phyloP scores from a whole-genome alignment of 495 filamentous ascomycete genomes.

The Corynascus novoguineensis region DNA sequence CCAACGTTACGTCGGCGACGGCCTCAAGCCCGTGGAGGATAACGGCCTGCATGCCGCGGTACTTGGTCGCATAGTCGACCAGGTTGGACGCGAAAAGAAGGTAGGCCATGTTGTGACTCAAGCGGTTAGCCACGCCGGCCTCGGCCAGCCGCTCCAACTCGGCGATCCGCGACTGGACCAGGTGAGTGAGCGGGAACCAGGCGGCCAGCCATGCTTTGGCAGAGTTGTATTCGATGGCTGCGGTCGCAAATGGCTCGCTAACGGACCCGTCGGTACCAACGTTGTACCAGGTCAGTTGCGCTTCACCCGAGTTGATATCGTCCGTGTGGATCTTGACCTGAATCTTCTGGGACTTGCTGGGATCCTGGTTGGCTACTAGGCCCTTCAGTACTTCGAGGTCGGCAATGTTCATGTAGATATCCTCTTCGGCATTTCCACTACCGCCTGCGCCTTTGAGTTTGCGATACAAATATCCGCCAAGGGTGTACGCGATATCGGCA shows the following conservation, averaged over 20 bases:
- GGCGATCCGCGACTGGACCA: conserved; percentile 50
- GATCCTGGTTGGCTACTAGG: conserved; percentile 44
- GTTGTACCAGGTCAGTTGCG: conserved; percentile 28
- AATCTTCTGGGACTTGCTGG: conserved; percentile 31
- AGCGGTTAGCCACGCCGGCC: conserved; percentile 29
- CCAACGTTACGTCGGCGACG: conserved; percentile 42
- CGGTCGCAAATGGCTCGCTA: conserved; percentile 38
- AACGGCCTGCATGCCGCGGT: conserved; percentile 69
- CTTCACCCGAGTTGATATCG: conserved; percentile 23
- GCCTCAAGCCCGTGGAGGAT: conserved; percentile 72
- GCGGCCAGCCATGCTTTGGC: conserved; percentile 44
- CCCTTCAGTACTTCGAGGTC: conserved; percentile 61
- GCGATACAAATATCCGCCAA: conserved; percentile 61
- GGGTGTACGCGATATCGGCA: conserved; percentile 70
- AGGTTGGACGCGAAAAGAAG: conserved; percentile 61
- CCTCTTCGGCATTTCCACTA: no score
- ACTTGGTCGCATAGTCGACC: conserved; percentile 63
- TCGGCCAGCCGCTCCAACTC: conserved; percentile 50
- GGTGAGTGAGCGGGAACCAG: conserved; percentile 50
- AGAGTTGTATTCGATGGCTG: conserved; percentile 44
- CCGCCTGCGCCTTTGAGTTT: no score
- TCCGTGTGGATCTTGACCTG: conserved; percentile 24
- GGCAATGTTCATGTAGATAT: conserved; percentile 44
- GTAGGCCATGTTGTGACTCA: conserved; percentile 55
- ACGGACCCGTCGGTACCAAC: background rate